Conservation (phyloP, 2,329 filamentous ascomycete genomes). For the Colletotrichum shisoi region DNA sequence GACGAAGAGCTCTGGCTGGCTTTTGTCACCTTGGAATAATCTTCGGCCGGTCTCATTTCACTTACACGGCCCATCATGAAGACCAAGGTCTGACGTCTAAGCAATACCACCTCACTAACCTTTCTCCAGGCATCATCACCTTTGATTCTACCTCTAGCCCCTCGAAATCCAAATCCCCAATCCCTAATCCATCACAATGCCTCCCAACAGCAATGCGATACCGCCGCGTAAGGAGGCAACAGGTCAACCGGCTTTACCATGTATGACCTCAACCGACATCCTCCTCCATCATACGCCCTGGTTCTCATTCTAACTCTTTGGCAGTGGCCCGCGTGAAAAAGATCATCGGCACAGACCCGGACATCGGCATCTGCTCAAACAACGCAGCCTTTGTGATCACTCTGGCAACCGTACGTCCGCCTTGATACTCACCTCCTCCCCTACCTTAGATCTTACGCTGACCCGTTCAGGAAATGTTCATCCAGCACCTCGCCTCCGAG, state of each 20-base stretch:
- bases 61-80: conserved; percentile 16
- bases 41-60: neutral
- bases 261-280: conserved; percentile 61
- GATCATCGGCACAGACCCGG: conserved; percentile 87
- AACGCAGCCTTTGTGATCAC: conserved; percentile 95
- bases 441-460: neutral
- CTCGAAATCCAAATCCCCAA: neutral
- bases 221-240: conserved; percentile 81
- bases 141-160: neutral
- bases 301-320: conserved; percentile 30
- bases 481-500: conserved; percentile 87
- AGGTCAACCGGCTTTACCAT: conserved; percentile 82
- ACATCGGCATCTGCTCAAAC: conserved; percentile 85
- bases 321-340: conserved; percentile 94
- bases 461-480: conserved; percentile 83
- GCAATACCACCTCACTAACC: conserved; percentile 38
- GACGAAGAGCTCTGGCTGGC: neutral
- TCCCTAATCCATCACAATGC: conserved; percentile 64
- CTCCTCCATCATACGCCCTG: neutral
- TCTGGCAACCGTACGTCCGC: conserved; percentile 73
- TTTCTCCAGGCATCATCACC: conserved; percentile 12
- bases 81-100: conserved; percentile 30
- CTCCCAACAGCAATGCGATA: conserved; percentile 87
- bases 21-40: neutral
- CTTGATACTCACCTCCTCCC: neutral